These are phyloP conservation scores for Gossypium turneri DNA, from an alignment of 345 rosid species.

Conservation along the genomic window DNA sequence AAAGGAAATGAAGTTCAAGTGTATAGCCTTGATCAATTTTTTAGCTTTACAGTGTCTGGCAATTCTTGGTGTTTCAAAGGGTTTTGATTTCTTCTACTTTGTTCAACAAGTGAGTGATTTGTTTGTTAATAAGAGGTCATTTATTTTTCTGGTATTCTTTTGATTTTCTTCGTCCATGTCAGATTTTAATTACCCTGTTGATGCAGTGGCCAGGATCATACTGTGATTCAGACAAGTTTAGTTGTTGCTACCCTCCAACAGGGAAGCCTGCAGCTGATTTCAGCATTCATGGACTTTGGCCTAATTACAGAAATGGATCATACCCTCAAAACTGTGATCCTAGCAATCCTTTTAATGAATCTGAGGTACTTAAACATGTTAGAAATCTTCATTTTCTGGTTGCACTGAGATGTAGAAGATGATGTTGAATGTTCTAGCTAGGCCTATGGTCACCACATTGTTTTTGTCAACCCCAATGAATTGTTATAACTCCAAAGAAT, in stretches of 20 bases:
- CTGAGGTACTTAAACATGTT: slow-evolving; percentile 43
- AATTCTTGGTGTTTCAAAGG: slow-evolving; percentile 33
- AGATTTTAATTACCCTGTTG: neutral
- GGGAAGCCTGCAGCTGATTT: slow-evolving; percentile 86
- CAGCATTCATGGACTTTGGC: slow-evolving; percentile 94
- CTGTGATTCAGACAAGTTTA: slow-evolving; percentile 48
- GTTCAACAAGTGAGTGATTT: slow-evolving; percentile 64
- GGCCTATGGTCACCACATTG: neutral
- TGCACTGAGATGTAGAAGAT: neutral
- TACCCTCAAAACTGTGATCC: slow-evolving; percentile 66
- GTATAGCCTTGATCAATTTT: neutral
- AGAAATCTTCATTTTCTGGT: neutral
- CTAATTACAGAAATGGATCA: slow-evolving; percentile 64
- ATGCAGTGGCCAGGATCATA: slow-evolving; percentile 91
- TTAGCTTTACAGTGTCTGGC: slow-evolving; percentile 7
- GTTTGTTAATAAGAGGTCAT: neutral
- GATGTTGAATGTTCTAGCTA: neutral
- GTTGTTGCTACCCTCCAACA: slow-evolving; percentile 74
- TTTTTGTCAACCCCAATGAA: neutral
- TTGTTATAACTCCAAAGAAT: neutral
- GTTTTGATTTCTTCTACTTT: slow-evolving; percentile 94
- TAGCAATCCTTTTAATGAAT: slow-evolving; percentile 36
- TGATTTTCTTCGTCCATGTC: neutral
- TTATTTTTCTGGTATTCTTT: neutral
- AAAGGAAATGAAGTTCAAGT: slow-evolving; percentile 9